Evolutionary conservation across 2,329 filamentous ascomycete species (phyloP), one percentile per base, ranked within the genome.

Genomic region (Zalaria obscura): DNA sequence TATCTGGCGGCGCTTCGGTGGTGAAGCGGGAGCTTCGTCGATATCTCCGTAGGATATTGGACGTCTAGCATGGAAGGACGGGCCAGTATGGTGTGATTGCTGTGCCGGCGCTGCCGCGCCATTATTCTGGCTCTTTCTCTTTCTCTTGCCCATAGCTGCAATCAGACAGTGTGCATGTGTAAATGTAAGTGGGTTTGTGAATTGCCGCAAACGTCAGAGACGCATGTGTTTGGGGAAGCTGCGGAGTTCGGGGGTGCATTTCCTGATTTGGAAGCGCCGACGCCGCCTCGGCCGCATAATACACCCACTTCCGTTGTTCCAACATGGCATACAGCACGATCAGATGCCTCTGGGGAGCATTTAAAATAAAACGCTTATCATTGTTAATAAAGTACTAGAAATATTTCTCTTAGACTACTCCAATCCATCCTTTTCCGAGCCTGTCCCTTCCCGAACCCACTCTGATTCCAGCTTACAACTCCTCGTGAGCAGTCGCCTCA

Each of bases 101-200:
- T 31, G 29, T 39, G n/a, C 34, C 27, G 3, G 68, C 5, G 65
- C 63, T 9, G 79, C 63, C 1, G 68, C 66, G n/a, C 65, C 57
- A 36, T 35, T 39, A 39, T 41, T 45, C 18, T 18, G 18, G 38
- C 39, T 41, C 39, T 45, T 45, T 39, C 40, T 45, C 28, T 45
- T 39, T n/a, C 28, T 45, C 36, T 38, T 38, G 29, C 31, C 35
- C 43, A 45, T 45, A 7, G 18, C 36, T 35, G 38, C 18, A 11
- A 2, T 7, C 2, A 7, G 35, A 7, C 7, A 7, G 7, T n/a
- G 29, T 7, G 29, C n/a, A 32, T 32, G 7, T 7, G 7, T 7
- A 32, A 32, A n/a, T 7, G n/a, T n/a, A n/a, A 32, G 29, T n/a
- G n/a, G 29, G 29, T 32, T 7, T 32, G 29, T n/a, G n/a, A 7